Percentiles rank a stretch among this genome's conserved stretches.
These are phyloP conservation scores for Vanrija pseudolonga DNA, from an alignment of 1,284 basidiomycete genomes.

Conservation along the genomic window DNA sequence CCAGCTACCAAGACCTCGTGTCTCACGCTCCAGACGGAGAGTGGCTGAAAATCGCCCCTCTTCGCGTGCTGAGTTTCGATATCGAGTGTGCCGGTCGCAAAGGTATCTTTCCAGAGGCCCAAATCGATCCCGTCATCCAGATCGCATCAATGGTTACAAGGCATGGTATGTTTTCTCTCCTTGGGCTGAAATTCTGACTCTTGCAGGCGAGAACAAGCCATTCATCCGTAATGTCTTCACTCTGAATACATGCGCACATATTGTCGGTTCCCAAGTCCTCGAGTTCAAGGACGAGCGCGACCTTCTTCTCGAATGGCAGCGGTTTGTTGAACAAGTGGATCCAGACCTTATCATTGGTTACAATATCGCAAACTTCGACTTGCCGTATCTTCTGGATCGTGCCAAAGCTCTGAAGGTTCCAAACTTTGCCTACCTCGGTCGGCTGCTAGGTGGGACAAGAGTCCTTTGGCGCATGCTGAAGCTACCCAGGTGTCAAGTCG, in stretches of 20 bases:
- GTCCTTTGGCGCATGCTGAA: neutral
- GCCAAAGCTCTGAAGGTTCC: constrained; percentile 70
- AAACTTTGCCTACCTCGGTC: constrained; percentile 73
- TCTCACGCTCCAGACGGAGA: constrained; percentile 84
- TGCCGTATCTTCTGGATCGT: constrained; percentile 87
- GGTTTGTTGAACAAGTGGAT: constrained; percentile 81
- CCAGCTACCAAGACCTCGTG: constrained; percentile 73
- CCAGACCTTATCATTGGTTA: constrained; percentile 93
- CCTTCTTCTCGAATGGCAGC: constrained; percentile 73
- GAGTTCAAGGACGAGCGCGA: constrained; percentile 70
- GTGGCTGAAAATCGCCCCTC: constrained; percentile 84
- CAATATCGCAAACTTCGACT: constrained; percentile 86
- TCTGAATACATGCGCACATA: constrained; percentile 84
- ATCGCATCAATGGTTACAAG: constrained; percentile 96
- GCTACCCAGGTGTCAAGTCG: constrained; percentile 61
- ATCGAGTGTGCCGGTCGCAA: constrained; percentile 96
- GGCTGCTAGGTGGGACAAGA: constrained; percentile 62
- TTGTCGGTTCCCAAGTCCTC: constrained; percentile 91
- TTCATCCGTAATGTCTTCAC: constrained; percentile 97
- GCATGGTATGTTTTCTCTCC: constrained; percentile 61
- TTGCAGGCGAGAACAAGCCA: constrained; percentile 76
- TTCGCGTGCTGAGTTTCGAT: constrained; percentile 91
- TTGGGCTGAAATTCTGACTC: constrained; percentile 13
- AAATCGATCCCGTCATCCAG: constrained; percentile 87
- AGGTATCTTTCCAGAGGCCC: constrained; percentile 88